Evolutionary conservation across 495 filamentous ascomycete genomes (phyloP), one percentile per base, ranked within the genome.

Genomic region (Halenospora varia): DNA sequence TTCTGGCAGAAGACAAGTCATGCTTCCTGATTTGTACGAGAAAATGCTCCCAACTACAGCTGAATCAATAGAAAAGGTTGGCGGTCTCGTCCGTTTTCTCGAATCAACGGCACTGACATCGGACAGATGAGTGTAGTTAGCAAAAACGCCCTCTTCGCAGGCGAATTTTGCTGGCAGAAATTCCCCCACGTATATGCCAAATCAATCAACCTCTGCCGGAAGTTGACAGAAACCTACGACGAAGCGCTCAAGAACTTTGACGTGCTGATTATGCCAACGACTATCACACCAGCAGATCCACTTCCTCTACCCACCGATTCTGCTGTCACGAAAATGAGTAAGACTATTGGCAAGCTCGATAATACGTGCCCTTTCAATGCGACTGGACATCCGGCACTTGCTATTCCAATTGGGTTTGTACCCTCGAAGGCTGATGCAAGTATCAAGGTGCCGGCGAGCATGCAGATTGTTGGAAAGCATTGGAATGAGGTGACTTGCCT

Each of bases 301-400:
- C 42, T 56, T 17, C 53, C 59, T 1, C 60, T 68, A 8, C 70
- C 74, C 2, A 74, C 66, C 3, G 68, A 77, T n/a, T 75, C 75
- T 10, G 64, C 68, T 55, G 68, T 63, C 1, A 70, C 71, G 35
- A 69, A 66, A 49, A 60, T 68, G 23, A 71, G 62, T 23, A 70
- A 67, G 6, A 76, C 70, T 22, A 74, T 75, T 53, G 79, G 79
- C 0, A 61, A 79, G 24, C 80, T 76, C 0, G 73, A 68, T 25
- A 82, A 83, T 53, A 83, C 79, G 17, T 75, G 73, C 22, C 67
- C 73, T 18, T 83, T 85, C 62, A 77, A 83, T 67, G 69, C 76
- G 19, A 79, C 80, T 0, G 79, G 80, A 0, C 81, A 82, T 63
- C 80, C 80, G 0, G 81, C 77, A 0, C 61, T 84, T 48, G 72